Base-by-base conservation (phyloP, 2,329 filamentous ascomycete species). In the Monilinia polystroma region DNA sequence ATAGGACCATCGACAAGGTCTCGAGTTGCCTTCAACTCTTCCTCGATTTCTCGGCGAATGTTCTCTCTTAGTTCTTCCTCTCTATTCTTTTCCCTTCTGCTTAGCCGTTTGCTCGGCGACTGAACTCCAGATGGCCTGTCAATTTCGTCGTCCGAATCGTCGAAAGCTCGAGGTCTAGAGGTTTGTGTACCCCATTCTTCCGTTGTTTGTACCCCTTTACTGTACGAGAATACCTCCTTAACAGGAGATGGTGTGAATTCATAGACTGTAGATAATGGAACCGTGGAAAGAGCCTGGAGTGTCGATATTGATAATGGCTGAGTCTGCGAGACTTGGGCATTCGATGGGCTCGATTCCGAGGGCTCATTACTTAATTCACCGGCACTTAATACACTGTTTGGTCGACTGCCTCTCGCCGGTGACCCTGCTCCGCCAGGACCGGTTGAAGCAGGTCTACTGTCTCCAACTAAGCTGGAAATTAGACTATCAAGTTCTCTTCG, bases 201-300 rank as follows among this genome's bases (percentile, higher is more conserved):
- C 29, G 90, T 87, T 20, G 95, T 97, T 79, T 99, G 96, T 29
- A 98, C 93, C 66, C 89, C 93, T 81, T 97, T 98, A 83, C 91
- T 98, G 82, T 99, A 99, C 64, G 93, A 96, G 75, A 96, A 93
- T 68, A 96, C 83, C 78, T 99, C 95, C 71, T 90, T 87, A 66
- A 89, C 86, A 45, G 90, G 87, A 26, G 88, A 89, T 1, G 91
- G 90, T 1, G 90, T 87, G 70, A 87, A 90, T 78, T 97, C 93
- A 79, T 90, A 93, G 68, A 95, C 85, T 45, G 91, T 93, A 23
- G 88, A 87, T 64, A 92, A 82, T 10, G 90, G 84, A 14, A 87
- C 87, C 1, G 93, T 90, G 10, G 87, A 90, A 26, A 97, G 85
- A 3, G 87, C 89, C 74, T 94, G 92, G 32, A 14, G 58, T 45